Percentiles rank a stretch among this genome's conserved stretches.
Conservation (phyloP, 2,329 filamentous ascomycete genomes). For the Stagonosporopsis tanaceti region DNA sequence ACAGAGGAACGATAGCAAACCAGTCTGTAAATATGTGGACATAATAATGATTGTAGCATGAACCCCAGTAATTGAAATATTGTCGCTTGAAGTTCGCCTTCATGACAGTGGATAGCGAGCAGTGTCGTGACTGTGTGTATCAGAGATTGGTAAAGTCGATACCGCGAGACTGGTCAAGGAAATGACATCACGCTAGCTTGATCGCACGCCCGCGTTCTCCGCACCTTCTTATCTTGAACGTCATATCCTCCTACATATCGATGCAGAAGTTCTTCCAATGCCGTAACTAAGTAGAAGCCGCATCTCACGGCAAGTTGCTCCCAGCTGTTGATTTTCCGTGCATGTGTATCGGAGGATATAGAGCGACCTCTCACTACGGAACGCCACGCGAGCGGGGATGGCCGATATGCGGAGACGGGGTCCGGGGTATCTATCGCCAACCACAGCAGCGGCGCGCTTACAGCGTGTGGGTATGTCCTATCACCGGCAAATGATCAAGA, state of each 20-base stretch:
- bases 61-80: background rate
- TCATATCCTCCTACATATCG: too few relatives aligned
- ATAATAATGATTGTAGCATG: background rate
- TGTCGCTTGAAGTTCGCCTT: background rate
- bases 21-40: conserved; percentile 6
- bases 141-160: background rate
- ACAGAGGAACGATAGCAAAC: background rate
- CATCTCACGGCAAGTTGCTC: background rate
- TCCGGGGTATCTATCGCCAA: conserved; percentile 10
- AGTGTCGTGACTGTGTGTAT: background rate
- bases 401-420: conserved; percentile 13
- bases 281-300: background rate
- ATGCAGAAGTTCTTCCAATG: too few relatives aligned
- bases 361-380: background rate
- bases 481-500: conserved; percentile 1
- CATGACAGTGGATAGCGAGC: background rate
- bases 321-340: background rate
- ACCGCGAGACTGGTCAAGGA: background rate
- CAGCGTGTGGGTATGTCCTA: conserved; percentile 8
- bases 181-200: conserved; percentile 3
- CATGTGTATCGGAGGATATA: background rate
- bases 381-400: conserved; percentile 14
- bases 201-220: conserved; percentile 3
- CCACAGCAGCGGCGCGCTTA: conserved; percentile 14
- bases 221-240: conserved; percentile 8